These are phyloP conservation scores for Lathyrus tuberosus DNA, from an alignment of 306 rosid genomes.

Conservation along the genomic window DNA sequence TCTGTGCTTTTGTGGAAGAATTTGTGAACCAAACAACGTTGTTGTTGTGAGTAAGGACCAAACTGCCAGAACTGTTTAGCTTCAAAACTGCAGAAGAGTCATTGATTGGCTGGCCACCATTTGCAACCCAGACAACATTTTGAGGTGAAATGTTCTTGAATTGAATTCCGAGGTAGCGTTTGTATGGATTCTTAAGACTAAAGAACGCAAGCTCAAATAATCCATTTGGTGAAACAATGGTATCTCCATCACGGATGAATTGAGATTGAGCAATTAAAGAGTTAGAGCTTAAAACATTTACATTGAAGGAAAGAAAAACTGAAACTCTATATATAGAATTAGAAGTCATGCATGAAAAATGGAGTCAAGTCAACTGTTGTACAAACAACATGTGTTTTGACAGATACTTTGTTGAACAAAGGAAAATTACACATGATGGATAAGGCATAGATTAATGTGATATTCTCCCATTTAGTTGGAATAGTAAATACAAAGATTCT, in stretches of 20 bases:
- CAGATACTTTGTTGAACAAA: not conserved
- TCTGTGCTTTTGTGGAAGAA: not conserved
- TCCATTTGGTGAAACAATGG: conserved; percentile 20
- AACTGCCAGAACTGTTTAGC: conserved; percentile 26
- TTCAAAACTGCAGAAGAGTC: conserved; percentile 22
- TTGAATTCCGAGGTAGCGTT: conserved; percentile 26
- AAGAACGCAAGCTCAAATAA: conserved; percentile 42
- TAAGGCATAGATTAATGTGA: not conserved
- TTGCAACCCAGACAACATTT: conserved; percentile 43
- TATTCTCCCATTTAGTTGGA: conserved; percentile 8
- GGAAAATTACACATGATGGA: not conserved
- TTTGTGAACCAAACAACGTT: conserved; percentile 3
- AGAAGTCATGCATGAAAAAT: not conserved
- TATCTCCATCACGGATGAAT: not conserved
- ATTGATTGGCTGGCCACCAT: conserved; percentile 36
- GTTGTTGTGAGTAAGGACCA: conserved; percentile 31
- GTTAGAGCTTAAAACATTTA: not conserved
- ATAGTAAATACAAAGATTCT: conserved; percentile 9
- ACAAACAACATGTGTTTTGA: not conserved
- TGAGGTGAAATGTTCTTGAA: conserved; percentile 5
- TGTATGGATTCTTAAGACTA: not conserved
- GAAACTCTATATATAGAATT: not conserved
- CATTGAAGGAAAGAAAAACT: not conserved
- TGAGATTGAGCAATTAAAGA: not conserved
- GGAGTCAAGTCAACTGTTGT: conserved; percentile 1